These are phyloP conservation scores for Austroboletus niveus DNA, from an alignment of 1,284 basidiomycete genomes.

Conservation along the genomic window DNA sequence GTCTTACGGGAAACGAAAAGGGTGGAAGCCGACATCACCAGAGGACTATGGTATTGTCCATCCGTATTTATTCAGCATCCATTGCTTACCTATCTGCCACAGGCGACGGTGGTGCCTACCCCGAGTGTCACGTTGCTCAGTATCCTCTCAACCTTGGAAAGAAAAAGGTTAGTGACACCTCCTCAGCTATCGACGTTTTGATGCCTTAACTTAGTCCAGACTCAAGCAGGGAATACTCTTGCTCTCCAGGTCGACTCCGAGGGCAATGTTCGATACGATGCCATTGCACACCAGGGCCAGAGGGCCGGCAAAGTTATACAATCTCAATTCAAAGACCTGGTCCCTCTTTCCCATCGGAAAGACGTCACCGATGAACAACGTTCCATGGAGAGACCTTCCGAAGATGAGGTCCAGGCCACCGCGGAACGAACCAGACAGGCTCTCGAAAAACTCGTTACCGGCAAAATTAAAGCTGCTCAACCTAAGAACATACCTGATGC, in stretches of 20 bases:
- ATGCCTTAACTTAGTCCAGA: constrained; percentile 42
- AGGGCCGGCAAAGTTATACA: constrained; percentile 84
- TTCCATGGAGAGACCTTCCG: constrained; percentile 87
- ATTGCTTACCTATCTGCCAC: constrained; percentile 3
- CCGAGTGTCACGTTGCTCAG: constrained; percentile 96
- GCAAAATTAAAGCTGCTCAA: constrained; percentile 96
- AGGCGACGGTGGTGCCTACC: constrained; percentile 94
- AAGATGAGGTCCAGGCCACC: constrained; percentile 85
- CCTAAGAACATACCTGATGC: constrained; percentile 84
- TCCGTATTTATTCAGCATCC: neutral
- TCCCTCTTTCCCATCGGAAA: constrained; percentile 87
- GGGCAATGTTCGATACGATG: constrained; percentile 96
- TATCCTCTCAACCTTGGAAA: constrained; percentile 95
- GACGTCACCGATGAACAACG: constrained; percentile 79
- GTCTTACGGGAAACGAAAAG: constrained; percentile 80
- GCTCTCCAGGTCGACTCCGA: constrained; percentile 96
- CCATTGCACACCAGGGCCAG: constrained; percentile 94
- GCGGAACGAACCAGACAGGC: constrained; percentile 90
- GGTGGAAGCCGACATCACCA: constrained; percentile 82
- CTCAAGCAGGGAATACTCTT: constrained; percentile 87
- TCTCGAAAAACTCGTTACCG: constrained; percentile 89
- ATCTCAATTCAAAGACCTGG: constrained; percentile 96
- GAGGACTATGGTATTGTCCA: constrained; percentile 78
- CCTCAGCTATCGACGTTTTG: neutral
- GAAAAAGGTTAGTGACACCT: constrained; percentile 64